phyloP scores from a whole-genome alignment of 169 alveolate genomes.

The Amoebophrya sp. region DNA sequence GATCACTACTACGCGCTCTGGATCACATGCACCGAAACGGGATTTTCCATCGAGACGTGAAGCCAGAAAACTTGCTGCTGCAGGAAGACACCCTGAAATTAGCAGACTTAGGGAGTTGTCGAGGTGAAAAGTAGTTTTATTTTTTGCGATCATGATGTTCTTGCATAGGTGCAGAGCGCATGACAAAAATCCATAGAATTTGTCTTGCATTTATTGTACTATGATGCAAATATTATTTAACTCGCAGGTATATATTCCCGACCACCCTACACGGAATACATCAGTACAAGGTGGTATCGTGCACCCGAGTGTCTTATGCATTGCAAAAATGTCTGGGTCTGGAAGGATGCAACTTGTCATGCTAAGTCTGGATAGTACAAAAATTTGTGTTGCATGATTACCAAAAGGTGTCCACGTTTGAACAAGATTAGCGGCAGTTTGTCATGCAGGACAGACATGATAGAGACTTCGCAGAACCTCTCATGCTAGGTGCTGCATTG shows the following conservation, averaged over 20 bases:
- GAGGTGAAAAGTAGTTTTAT: conserved; percentile 37
- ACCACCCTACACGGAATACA: conserved; percentile 81
- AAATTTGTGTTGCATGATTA: no score
- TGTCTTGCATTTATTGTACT: neutral
- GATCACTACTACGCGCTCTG: conserved; percentile 64
- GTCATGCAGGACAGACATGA: no score
- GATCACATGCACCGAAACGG: conserved; percentile 83
- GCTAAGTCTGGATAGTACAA: no score
- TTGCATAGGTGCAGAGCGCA: no score
- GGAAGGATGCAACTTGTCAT: no score
- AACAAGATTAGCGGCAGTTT: no score
- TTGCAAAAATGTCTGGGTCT: no score
- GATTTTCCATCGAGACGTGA: conserved; percentile 80
- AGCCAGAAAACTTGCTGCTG: conserved; percentile 80
- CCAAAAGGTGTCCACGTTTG: no score
- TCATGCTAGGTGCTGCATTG: no score
- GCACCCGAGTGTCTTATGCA: conserved; percentile 88
- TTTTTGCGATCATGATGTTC: neutral
- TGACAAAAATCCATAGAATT: no score
- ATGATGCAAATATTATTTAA: neutral
- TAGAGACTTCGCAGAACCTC: no score
- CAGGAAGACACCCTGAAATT: conserved; percentile 63
- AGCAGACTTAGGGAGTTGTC: conserved; percentile 77
- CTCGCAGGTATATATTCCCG: conserved; percentile 58
- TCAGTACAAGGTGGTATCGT: conserved; percentile 81